Evolutionary conservation across 2,329 filamentous ascomycete genomes (phyloP).

Genomic region (Cercospora nicotianae): DNA sequence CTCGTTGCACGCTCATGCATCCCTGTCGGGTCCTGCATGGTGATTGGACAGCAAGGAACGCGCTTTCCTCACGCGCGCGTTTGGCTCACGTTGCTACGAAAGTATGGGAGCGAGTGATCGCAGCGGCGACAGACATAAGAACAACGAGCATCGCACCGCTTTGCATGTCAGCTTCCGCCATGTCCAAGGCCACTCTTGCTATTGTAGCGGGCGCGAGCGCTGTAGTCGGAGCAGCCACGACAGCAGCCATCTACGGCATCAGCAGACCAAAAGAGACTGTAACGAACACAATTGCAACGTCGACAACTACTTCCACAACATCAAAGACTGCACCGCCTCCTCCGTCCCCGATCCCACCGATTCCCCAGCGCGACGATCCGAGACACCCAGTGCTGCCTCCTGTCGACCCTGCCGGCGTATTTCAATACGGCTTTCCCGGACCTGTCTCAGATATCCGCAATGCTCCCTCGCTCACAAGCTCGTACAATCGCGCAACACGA

Average conservation of each 20-base stretch:
- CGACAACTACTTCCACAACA: conserved; percentile 38
- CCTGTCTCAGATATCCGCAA: conserved; percentile 79
- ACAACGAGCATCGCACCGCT: not conserved
- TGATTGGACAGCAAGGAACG: not conserved
- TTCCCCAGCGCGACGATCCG: conserved; percentile 26
- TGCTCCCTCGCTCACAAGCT: conserved; percentile 75
- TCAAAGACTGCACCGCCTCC: conserved; percentile 32
- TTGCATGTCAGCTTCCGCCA: conserved; percentile 29
- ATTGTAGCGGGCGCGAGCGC: conserved; percentile 52
- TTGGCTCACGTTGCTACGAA: not conserved
- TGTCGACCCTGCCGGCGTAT: conserved; percentile 54
- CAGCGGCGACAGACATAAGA: not conserved
- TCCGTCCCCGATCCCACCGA: conserved; percentile 33
- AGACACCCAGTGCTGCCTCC: conserved; percentile 33
- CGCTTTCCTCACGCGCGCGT: conserved; percentile 8
- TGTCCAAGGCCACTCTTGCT: conserved; percentile 54
- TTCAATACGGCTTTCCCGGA: conserved; percentile 76
- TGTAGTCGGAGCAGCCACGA: conserved; percentile 51
- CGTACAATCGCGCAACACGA: conserved; percentile 84
- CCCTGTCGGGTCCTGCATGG: not conserved
- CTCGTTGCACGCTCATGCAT: conserved; percentile 1
- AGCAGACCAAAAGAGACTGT: conserved; percentile 33
- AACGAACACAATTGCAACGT: conserved; percentile 35
- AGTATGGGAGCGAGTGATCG: conserved; percentile 1
- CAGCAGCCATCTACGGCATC: conserved; percentile 48